Evolutionary conservation across 2,329 filamentous ascomycete genomes (phyloP).

Genomic region (Colletotrichum cereale): DNA sequence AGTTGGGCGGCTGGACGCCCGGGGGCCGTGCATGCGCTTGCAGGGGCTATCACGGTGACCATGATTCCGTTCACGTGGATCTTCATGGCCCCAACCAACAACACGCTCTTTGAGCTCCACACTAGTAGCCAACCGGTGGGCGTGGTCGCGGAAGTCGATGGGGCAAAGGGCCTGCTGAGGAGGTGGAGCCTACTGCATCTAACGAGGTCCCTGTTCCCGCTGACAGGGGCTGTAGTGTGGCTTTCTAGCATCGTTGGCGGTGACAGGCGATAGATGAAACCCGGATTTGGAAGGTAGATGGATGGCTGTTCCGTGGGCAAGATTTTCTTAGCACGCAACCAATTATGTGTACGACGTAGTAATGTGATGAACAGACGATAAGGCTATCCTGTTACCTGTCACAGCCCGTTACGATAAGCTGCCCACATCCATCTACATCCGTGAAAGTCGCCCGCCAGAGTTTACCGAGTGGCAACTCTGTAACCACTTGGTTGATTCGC

Average conservation of each 20-base stretch:
- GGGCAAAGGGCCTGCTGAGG: neutral
- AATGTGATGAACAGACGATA: neutral
- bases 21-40: too few species aligned
- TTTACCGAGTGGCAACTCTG: neutral
- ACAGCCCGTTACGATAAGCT: neutral
- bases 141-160: neutral
- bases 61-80: neutral
- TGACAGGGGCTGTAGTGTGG: conserved; percentile 7
- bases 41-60: too few species aligned
- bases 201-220: conserved; percentile 1
- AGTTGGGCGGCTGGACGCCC: too few species aligned
- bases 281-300: neutral
- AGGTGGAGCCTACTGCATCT: neutral
- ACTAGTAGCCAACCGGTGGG: neutral
- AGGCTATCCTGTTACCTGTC: neutral
- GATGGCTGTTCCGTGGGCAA: neutral
- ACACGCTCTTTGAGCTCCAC: neutral
- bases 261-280: neutral
- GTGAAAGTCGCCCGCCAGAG: neutral
- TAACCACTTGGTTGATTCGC: neutral
- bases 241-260: neutral
- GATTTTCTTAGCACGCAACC: neutral
- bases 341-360: neutral
- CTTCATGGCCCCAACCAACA: neutral
- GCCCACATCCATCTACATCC: too few species aligned